Evolutionary conservation across 208 protist genomes (phyloP).

Genomic region (Acanthamoeba royreba): DNA sequence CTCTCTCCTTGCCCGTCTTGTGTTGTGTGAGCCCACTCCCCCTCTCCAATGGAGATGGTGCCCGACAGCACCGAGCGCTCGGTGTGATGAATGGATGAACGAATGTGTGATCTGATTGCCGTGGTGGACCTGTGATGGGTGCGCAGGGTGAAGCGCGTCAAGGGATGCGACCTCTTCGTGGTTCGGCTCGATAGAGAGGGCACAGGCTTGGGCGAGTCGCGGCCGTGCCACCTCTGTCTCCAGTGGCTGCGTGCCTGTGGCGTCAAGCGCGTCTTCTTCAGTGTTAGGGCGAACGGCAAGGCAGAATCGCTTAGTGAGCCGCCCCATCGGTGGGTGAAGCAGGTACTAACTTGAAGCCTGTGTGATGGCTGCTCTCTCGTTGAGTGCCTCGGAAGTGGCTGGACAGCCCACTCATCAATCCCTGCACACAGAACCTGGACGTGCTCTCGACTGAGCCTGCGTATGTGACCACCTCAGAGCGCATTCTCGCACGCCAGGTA

Average conservation of each 20-base stretch:
- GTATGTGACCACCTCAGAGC: too few species aligned
- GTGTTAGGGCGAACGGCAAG: background rate
- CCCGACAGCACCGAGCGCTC: background rate
- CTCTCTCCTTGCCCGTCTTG: too few species aligned
- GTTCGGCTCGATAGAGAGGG: background rate
- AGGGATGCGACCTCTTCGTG: conserved; percentile 14
- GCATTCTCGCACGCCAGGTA: too few species aligned
- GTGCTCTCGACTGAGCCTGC: too few species aligned
- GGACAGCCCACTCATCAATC: too few species aligned
- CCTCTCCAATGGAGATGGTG: too few species aligned
- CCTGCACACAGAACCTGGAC: too few species aligned
- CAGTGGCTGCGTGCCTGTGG: background rate
- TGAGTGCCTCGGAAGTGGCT: too few species aligned
- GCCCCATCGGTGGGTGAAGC: background rate
- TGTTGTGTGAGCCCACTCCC: too few species aligned
- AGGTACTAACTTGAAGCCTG: background rate
- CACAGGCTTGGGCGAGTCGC: background rate
- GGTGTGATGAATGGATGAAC: too few species aligned
- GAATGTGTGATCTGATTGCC: background rate
- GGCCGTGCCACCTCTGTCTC: conserved; percentile 5
- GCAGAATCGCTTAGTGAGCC: background rate
- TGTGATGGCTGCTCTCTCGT: too few species aligned
- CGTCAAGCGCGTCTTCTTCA: background rate
- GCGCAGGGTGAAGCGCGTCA: background rate
- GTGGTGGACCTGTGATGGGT: background rate